phyloP scores from a whole-genome alignment of 768 basidiomycete species.

The Boletus eberwhitei region DNA sequence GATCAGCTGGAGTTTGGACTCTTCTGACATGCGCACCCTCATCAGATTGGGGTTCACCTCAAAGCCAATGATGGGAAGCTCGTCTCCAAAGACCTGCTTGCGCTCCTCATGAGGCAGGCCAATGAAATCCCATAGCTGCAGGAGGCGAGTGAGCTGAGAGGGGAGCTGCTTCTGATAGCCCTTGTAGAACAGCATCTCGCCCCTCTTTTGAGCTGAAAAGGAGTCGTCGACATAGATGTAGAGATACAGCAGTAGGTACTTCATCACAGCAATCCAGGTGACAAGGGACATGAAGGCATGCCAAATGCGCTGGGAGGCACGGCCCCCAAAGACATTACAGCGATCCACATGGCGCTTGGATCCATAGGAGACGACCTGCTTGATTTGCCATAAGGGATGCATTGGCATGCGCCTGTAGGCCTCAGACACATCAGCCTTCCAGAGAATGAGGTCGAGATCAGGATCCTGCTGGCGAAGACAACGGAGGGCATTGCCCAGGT shows the following conservation, averaged over 20 bases:
- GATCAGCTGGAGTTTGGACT: not conserved
- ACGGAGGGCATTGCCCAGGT: conserved; percentile 30
- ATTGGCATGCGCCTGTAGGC: conserved; percentile 38
- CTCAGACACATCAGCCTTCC: conserved; percentile 37
- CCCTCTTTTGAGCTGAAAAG: conserved; percentile 1
- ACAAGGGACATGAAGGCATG: conserved; percentile 24
- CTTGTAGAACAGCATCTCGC: not conserved
- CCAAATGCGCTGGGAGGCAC: conserved; percentile 13
- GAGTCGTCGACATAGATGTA: conserved; percentile 31
- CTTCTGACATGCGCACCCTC: not conserved
- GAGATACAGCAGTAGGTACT: conserved; percentile 2
- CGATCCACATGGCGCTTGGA: conserved; percentile 20
- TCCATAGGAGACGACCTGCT: conserved; percentile 31
- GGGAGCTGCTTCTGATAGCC: not conserved
- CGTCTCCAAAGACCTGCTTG: conserved; percentile 25
- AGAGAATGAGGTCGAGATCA: conserved; percentile 3
- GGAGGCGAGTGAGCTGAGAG: conserved; percentile 7
- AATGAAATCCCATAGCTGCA: conserved; percentile 31
- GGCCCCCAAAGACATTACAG: conserved; percentile 23
- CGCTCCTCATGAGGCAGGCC: conserved; percentile 27
- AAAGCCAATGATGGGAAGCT: conserved; percentile 12
- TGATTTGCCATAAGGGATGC: conserved; percentile 40
- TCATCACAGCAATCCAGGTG: conserved; percentile 26
- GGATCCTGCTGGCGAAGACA: no score
- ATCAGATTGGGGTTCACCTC: not conserved